Evolutionary conservation across 2,329 filamentous ascomycete species (phyloP).

Genomic region (Karstenula rhodostoma): DNA sequence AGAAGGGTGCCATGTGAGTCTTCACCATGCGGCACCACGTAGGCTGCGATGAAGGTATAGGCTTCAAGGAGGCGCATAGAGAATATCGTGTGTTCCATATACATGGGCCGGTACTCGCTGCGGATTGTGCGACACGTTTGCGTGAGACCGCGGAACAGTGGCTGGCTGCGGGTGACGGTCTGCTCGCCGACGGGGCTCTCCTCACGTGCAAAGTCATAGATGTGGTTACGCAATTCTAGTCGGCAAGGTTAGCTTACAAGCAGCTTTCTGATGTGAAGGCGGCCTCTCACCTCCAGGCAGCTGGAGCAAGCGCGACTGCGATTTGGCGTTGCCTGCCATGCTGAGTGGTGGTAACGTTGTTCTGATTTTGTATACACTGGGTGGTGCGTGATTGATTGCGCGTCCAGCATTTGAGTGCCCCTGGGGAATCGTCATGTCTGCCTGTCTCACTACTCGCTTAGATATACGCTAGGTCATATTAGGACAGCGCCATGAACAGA

Average conservation of each 20-base stretch:
- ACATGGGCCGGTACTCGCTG: slow-evolving; percentile 1
- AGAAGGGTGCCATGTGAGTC: not conserved
- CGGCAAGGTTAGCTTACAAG: not conserved
- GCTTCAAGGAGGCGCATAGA: not conserved
- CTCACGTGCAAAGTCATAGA: slow-evolving; percentile 6
- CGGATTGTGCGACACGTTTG: slow-evolving; percentile 1
- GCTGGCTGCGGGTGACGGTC: not conserved
- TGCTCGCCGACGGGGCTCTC: not conserved
- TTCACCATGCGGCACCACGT: not conserved
- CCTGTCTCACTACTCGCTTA: not conserved
- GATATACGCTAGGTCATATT: not conserved
- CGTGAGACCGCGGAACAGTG: not conserved
- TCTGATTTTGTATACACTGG: not conserved
- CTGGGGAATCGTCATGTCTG: not conserved
- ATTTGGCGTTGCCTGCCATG: not conserved
- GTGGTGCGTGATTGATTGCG: not conserved
- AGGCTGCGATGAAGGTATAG: not conserved
- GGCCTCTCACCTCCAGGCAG: slow-evolving; percentile 6
- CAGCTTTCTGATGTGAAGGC: not conserved
- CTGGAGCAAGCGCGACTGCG: not conserved
- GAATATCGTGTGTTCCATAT: slow-evolving; percentile 3
- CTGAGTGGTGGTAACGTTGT: not conserved
- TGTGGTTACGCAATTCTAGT: slow-evolving; percentile 3
- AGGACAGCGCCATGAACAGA: not conserved
- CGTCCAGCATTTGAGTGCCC: not conserved